Evolutionary conservation across 305 asterid genomes (phyloP), one percentile per base, ranked within the genome.

Genomic region (Fraxinus albicans): DNA sequence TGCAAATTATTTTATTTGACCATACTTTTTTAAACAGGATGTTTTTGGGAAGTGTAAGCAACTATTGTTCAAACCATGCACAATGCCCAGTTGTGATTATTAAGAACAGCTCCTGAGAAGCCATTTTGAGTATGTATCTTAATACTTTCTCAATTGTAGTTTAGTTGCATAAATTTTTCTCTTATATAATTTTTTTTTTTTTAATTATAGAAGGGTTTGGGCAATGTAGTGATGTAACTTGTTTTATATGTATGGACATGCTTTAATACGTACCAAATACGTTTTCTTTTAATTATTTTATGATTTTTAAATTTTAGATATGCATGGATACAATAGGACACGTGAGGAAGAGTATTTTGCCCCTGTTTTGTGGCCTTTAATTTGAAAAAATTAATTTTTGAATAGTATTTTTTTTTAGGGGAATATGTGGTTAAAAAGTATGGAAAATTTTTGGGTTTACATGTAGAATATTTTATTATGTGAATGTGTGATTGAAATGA

Each of bases 41-140:
- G 92, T 87, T 89, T 86, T 73, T 89, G 86, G 92, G 92, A 84
- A 89, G 92, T 83, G 92, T 89, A 35, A 87, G 92, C 83, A 87
- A 86, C 79, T 89, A 87, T 74, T 89, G 90, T 86, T 79, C 88
- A 77, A 89, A 89, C 79, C 87, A 77, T 77, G 90, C 92, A 36
- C 84, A 83, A 78, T 89, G 92, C 85, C 92, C 92, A n/a, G 89
- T 89, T 76, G 79, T 89, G 84, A 89, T 89, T 73, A 90, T 89
- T 42, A 89, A 89, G 81, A 82, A 12, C 73, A 25, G 86, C 80
- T 82, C 87, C 63, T 84, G 74, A 86, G 13, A 3, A 74, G 9
- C 69, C 40, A 77, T 63, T 27, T 31, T 27, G 76, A 80, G 88
- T 85, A 74, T 15, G 27, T 72, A 70, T 69, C 8, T 67, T 67